Evolutionary conservation across 495 filamentous ascomycete species (phyloP), one percentile per base, ranked within the genome.

Genomic region (Neurospora sublineolata): DNA sequence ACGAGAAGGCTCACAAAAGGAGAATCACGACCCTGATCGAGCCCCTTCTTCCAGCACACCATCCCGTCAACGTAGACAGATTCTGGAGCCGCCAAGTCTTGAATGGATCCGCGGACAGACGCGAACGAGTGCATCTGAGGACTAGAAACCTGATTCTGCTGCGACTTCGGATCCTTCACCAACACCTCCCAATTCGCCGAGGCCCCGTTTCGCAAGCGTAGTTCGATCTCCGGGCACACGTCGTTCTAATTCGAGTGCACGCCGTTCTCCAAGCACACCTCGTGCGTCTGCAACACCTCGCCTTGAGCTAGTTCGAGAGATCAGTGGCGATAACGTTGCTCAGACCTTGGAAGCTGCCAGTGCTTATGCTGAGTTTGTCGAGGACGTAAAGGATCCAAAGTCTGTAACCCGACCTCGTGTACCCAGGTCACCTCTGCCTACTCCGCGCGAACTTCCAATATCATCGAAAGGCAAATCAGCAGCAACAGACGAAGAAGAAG

Each of bases 401-500:
- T 60, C 46, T 30, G 46, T 60, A 30, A 60, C 23, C 20, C 46
- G 46, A 60, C 46, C 23, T 60, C 6, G 23, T 60, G 46, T 30
- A 60, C 46, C 11, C 12, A 7, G 3, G 27, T 64, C 27, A 1
- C 2, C 23, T 64, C 52, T 18, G 27, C 23, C 14, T 64, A 64
- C 52, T 64, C 52, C 52, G 27, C 52, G 27, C 52, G 27, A 64
- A 36, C 52, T 33, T 18, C 27, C 52, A 16, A 33, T 1, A 33
- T 64, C 52, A 18, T 30, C 52, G 1, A 36, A 6, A 8, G 52
- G 52, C 52, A 27, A 27, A 23, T 12, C 74, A 71, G 37, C 70
- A 75, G 42, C 67, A 70, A 60, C 64, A 70, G 69, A 78, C 72
- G 16, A 74, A 73, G n/a, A 79, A 77, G 36, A 77, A 75, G 38